Evolutionary conservation across 345 rosid species (phyloP), one percentile per base, ranked within the genome.

Genomic region (Lepidium aucheri): DNA sequence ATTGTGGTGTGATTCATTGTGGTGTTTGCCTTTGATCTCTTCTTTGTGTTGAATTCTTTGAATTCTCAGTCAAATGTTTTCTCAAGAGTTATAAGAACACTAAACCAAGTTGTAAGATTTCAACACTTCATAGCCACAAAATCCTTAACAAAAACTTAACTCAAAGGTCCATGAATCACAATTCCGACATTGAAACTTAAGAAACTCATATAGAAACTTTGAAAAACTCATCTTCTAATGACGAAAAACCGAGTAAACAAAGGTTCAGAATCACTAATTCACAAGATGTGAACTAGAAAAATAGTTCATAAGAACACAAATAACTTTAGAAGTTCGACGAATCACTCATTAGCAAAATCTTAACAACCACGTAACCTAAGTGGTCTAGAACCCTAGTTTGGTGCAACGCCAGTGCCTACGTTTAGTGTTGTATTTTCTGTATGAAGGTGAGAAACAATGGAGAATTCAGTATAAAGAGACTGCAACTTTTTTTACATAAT

Each of bases 331-430:
- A 26, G 4, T 26, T 26, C n/a, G 30, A 26, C 30, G 3, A n/a
- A n/a, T n/a, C n/a, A n/a, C n/a, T n/a, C n/a, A n/a, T n/a, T n/a
- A n/a, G n/a, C n/a, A n/a, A 26, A 26, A 26, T 4, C 30, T 26
- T 26, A 4, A 26, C 30, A 26, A 26, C 5, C 30, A 26, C 5
- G 6, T 26, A 26, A 26, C 4, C n/a, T n/a, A n/a, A n/a, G n/a
- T 26, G 69, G 2, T 34, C 77, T 73, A 70, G 73, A 70, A 75
- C 41, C 75, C 71, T 3, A 85, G 82, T 78, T 85, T 83, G 76
- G 90, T 81, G n/a, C 85, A 70, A 43, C 85, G 85, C 90, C 90
- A 85, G 55, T 85, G 87, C 68, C 89, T 82, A 53, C 89, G 86
- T 79, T 82, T 85, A 0, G 85, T 80, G 16, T 85, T 85, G 76